Conservation (phyloP, 148 eudicot genomes). For the Salicornia ramosissima region DNA sequence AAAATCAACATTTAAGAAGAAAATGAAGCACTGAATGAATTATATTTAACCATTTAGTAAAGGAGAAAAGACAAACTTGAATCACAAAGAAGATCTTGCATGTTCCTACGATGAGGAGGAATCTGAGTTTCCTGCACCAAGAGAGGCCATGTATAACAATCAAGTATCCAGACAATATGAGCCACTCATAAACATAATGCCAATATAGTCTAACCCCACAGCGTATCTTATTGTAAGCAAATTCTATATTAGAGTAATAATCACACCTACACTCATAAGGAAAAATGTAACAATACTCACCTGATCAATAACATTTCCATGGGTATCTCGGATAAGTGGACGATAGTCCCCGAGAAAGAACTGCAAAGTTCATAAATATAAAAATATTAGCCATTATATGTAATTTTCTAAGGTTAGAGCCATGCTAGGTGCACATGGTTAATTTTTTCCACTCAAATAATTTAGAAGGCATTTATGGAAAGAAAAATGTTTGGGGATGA, state of each 20-base stretch:
- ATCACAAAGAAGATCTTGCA: slow-evolving; percentile 98
- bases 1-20: slow-evolving; percentile 2
- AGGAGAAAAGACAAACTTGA: slow-evolving; percentile 52
- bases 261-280: not conserved
- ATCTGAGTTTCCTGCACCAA: slow-evolving; percentile 87
- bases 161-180: not conserved
- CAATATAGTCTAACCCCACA: not conserved
- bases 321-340: slow-evolving; percentile 79
- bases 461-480: not conserved
- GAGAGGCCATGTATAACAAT: not conserved
- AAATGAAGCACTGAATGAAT: not conserved
- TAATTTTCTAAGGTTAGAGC: not conserved
- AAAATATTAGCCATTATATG: slow-evolving; percentile 5
- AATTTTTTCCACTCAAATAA: not conserved
- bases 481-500: not conserved
- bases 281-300: slow-evolving; percentile 32
- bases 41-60: slow-evolving; percentile 12
- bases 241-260: not conserved
- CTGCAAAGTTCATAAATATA: slow-evolving; percentile 33
- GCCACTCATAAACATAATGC: not conserved
- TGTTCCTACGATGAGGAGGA: slow-evolving; percentile 77
- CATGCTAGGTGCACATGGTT: not conserved
- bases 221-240: not conserved
- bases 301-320: slow-evolving; percentile 97
- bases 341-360: slow-evolving; percentile 98